These are phyloP conservation scores for Blastobotrys raffinosifermentans DNA, from an alignment of 1,139 yeast species.

Conservation along the genomic window DNA sequence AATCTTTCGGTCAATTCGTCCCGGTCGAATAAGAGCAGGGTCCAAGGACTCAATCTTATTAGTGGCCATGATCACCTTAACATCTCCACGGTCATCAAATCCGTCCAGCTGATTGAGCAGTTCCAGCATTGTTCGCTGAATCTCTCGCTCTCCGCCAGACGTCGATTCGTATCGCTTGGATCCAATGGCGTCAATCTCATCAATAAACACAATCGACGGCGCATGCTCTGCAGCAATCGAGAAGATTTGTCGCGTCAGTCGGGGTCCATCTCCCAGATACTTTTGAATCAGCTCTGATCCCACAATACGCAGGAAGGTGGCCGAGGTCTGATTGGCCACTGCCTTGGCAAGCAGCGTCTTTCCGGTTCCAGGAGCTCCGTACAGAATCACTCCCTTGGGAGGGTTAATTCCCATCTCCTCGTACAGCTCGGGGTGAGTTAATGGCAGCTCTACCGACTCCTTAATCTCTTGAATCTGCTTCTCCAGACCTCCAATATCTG, in stretches of 20 bases:
- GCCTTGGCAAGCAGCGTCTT: constrained; percentile 96
- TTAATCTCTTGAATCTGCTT: constrained; percentile 95
- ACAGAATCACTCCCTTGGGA: constrained; percentile 96
- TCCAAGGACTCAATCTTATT: constrained; percentile 92
- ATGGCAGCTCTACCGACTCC: constrained; percentile 95
- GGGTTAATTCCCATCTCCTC: constrained; percentile 99
- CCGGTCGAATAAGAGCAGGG: constrained; percentile 97
- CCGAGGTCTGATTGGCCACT: constrained; percentile 96
- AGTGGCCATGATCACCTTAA: constrained; percentile 98
- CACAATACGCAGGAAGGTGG: constrained; percentile 91
- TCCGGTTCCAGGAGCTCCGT: constrained; percentile 99
- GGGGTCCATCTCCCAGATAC: constrained; percentile 96
- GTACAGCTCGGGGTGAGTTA: constrained; percentile 95
- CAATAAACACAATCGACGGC: constrained; percentile 95
- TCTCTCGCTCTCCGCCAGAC: constrained; percentile 96
- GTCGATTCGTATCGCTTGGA: constrained; percentile 94
- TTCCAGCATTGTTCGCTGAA: constrained; percentile 98
- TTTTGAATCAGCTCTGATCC: constrained; percentile 97
- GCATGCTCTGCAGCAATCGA: constrained; percentile 97
- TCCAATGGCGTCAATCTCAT: constrained; percentile 98
- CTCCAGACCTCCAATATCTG: constrained; percentile 97
- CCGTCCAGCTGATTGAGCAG: constrained; percentile 95
- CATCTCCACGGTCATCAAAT: constrained; percentile 96
- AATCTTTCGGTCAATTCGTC: constrained; percentile 96
- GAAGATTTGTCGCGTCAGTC: constrained; percentile 89